A percentile compares a stretch with the other conserved stretches of the same genome.
Evolutionary conservation across 83 land plant genomes (phyloP).

Genomic region (Diphasiastrum complanatum): DNA sequence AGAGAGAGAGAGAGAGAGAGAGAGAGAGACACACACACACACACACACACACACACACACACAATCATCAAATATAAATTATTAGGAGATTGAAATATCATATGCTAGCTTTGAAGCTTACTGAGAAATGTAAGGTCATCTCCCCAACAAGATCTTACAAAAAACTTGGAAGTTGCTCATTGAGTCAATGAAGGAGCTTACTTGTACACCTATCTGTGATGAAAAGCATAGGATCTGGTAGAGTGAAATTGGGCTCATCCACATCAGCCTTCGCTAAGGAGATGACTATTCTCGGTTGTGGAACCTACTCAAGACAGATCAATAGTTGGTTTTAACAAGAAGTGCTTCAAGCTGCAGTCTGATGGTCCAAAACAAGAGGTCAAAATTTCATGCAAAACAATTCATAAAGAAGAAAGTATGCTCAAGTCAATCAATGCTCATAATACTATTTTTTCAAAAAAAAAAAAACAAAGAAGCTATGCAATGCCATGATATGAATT

Average conservation of each 20-base stretch:
- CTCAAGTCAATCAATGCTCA: not conserved
- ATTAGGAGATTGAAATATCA: too few species aligned
- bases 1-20: too few species aligned
- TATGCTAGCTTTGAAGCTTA: too few species aligned
- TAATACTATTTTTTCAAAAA: not conserved
- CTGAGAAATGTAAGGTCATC: not conserved
- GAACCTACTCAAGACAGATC: slow-evolving; percentile 33
- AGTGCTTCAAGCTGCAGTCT: not conserved
- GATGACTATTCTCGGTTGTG: slow-evolving; percentile 52
- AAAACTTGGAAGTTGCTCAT: not conserved
- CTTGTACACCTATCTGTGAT: slow-evolving; percentile 55
- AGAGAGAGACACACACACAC: too few species aligned
- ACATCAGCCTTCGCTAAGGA: slow-evolving; percentile 54
- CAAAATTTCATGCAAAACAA: too few species aligned
- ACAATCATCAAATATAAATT: too few species aligned
- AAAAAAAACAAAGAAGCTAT: not conserved
- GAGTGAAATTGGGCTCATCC: slow-evolving; percentile 56
- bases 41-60: too few species aligned
- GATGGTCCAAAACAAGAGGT: not conserved
- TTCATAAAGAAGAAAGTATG: not conserved
- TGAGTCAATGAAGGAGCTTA: slow-evolving; percentile 32
- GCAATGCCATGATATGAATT: not conserved
- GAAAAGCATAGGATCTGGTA: slow-evolving; percentile 54
- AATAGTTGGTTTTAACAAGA: not conserved
- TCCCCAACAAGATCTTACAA: not conserved